Conservation (phyloP, 2,329 filamentous ascomycete species). For the Chaetomiaceae sp. region DNA sequence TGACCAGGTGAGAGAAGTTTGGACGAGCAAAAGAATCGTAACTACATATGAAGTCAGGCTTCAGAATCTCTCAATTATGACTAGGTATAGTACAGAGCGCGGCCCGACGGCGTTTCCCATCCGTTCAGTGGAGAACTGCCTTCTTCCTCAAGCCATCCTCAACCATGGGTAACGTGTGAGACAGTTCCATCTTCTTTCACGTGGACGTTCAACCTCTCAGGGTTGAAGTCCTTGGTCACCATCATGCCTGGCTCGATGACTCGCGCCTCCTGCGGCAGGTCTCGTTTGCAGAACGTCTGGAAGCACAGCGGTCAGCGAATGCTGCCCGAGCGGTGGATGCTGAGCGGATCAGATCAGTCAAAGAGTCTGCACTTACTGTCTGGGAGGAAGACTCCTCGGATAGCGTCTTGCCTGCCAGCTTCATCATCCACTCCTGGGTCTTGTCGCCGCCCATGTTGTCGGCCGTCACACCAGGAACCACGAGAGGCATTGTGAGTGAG, state of each 20-base stretch:
- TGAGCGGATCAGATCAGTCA: not conserved
- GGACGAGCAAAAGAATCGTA: not conserved
- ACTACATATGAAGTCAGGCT: too few species aligned
- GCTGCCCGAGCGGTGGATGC: not conserved
- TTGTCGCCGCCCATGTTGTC: conserved; percentile 36
- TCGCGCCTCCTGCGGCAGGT: conserved; percentile 51
- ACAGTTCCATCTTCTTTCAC: conserved; percentile 56
- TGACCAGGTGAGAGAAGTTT: not conserved
- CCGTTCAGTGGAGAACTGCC: too few species aligned
- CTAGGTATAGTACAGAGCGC: too few species aligned
- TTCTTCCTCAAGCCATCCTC: conserved; percentile 12
- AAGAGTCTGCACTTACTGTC: conserved; percentile 39
- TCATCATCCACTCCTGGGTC: conserved; percentile 54
- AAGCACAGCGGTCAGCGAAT: not conserved
- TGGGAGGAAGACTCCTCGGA: conserved; percentile 45
- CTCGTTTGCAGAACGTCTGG: conserved; percentile 54
- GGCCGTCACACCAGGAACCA: conserved; percentile 52
- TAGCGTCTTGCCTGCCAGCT: conserved; percentile 59
- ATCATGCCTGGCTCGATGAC: conserved; percentile 52
- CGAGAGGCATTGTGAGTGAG: conserved; percentile 54
- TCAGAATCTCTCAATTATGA: too few species aligned
- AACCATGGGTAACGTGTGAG: conserved; percentile 52
- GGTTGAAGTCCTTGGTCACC: conserved; percentile 51
- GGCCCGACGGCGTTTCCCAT: too few species aligned
- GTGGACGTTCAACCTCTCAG: conserved; percentile 53